Evolutionary conservation across 805 yeast genomes (phyloP).

Genomic region (Wickerhamomyces subpelliculosus): DNA sequence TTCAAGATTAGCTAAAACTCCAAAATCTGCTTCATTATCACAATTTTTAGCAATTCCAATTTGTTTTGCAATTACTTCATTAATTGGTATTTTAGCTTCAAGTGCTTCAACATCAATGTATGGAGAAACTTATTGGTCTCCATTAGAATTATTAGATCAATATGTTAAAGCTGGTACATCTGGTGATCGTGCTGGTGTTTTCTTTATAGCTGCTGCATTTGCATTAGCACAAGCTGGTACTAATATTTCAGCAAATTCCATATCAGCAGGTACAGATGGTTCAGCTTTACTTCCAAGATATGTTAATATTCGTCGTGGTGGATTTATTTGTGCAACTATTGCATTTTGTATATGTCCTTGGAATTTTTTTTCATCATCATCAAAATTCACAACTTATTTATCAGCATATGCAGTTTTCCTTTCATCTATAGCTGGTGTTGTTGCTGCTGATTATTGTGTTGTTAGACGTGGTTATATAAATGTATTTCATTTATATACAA

Average conservation of each 20-base stretch:
- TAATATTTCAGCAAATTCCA: conserved; percentile 65
- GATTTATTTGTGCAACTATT: conserved; percentile 65
- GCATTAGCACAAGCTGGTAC: conserved; percentile 75
- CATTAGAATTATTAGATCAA: conserved; percentile 55
- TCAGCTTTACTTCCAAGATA: conserved; percentile 58
- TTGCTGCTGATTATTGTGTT: conserved; percentile 56
- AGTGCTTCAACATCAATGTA: conserved; percentile 67
- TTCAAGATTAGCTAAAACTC: conserved; percentile 68
- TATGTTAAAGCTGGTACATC: conserved; percentile 48
- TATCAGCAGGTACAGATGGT: conserved; percentile 69
- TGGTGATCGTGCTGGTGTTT: conserved; percentile 76
- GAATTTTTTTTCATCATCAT: conserved; percentile 61
- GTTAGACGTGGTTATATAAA: conserved; percentile 61
- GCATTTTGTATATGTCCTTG: conserved; percentile 77
- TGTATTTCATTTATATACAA: conserved; percentile 53
- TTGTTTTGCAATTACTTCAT: conserved; percentile 71
- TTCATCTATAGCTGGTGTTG: conserved; percentile 70
- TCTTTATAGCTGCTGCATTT: conserved; percentile 63
- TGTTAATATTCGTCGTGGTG: conserved; percentile 74
- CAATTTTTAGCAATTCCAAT: conserved; percentile 66
- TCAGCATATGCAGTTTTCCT: conserved; percentile 73
- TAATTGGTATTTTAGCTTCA: conserved; percentile 80
- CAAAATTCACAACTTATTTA: conserved; percentile 65
- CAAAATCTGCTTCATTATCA: conserved; percentile 43
- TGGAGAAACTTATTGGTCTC: conserved; percentile 75